A percentile compares a stretch with the other conserved stretches of the same genome.
Conservation (phyloP, 306 rosid genomes). For the Medicago ruthenica region DNA sequence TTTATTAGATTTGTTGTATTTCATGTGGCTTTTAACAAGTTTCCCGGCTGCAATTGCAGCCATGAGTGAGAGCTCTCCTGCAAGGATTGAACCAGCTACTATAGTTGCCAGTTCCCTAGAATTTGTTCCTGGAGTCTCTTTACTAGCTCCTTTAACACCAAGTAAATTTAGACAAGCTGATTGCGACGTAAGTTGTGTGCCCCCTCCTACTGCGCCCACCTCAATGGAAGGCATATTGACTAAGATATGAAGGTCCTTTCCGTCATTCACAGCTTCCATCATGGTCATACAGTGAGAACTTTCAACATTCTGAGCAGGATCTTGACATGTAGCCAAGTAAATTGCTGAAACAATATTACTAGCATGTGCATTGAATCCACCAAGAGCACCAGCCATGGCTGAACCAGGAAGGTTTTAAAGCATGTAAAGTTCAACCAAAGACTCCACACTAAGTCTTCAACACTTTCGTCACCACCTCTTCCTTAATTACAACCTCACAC, state of each 20-base stretch:
- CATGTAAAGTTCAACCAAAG: conserved; percentile 87
- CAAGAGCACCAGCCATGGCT: conserved; percentile 20
- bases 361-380: conserved; percentile 88
- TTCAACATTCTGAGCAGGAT: background rate
- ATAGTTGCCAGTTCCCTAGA: conserved; percentile 44
- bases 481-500: no score
- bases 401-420: conserved; percentile 53
- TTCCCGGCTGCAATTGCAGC: no score
- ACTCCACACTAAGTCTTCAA: no score
- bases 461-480: no score
- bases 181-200: conserved; percentile 71
- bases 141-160: conserved; percentile 70
- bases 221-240: conserved; percentile 23
- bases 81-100: no score
- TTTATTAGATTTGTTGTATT: no score
- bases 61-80: no score
- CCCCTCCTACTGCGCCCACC: conserved; percentile 38
- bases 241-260: conserved; percentile 65
- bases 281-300: conserved; percentile 74
- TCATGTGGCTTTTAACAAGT: conserved; percentile 36
- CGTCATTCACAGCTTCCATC: conserved; percentile 66
- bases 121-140: conserved; percentile 62
- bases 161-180: conserved; percentile 71
- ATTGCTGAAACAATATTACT: conserved; percentile 71
- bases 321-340: conserved; percentile 32